These are phyloP conservation scores for Seiridium cupressi DNA, from an alignment of 2,329 filamentous ascomycete species.

Conservation along the genomic window DNA sequence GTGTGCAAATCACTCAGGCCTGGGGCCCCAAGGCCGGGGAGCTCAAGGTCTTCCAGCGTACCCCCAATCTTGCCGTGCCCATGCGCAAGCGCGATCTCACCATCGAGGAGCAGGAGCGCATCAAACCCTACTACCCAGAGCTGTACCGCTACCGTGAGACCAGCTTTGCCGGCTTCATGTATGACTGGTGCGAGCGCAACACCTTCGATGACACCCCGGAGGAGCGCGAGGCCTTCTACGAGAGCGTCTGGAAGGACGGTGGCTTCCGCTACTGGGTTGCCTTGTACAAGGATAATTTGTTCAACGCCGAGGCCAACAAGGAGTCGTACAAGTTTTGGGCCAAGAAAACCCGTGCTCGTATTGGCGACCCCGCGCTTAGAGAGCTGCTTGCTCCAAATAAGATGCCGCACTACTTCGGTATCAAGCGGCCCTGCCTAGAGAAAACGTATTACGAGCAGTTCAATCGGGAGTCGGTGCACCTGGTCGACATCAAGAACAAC, in stretches of 20 bases:
- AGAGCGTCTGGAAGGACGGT: slow-evolving; percentile 47
- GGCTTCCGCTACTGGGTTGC: slow-evolving; percentile 56
- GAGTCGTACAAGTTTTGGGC: slow-evolving; percentile 55
- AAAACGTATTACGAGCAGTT: slow-evolving; percentile 46
- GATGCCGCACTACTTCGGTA: slow-evolving; percentile 53
- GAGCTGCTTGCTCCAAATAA: slow-evolving; percentile 51
- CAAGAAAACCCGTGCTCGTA: slow-evolving; percentile 46
- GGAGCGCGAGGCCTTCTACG: slow-evolving; percentile 46
- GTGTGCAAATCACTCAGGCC: slow-evolving; percentile 63
- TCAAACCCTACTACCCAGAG: slow-evolving; percentile 42
- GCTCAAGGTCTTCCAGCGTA: slow-evolving; percentile 63
- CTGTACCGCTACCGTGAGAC: slow-evolving; percentile 52
- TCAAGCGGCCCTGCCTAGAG: slow-evolving; percentile 47
- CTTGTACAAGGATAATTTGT: slow-evolving; percentile 51
- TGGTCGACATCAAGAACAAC: slow-evolving; percentile 40
- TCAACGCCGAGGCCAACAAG: slow-evolving; percentile 45
- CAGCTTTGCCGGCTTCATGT: slow-evolving; percentile 59
- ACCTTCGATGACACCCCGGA: slow-evolving; percentile 54
- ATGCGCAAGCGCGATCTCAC: slow-evolving; percentile 53
- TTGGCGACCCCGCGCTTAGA: slow-evolving; percentile 45
- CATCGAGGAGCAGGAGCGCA: slow-evolving; percentile 46
- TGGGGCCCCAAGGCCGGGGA: slow-evolving; percentile 50
- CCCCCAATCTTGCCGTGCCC: slow-evolving; percentile 63
- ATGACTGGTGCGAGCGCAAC: slow-evolving; percentile 51
- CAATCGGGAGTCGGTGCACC: slow-evolving; percentile 39